Evolutionary conservation across 176 grass and related monocot species (phyloP).

Genomic region (Triticum monococcum): DNA sequence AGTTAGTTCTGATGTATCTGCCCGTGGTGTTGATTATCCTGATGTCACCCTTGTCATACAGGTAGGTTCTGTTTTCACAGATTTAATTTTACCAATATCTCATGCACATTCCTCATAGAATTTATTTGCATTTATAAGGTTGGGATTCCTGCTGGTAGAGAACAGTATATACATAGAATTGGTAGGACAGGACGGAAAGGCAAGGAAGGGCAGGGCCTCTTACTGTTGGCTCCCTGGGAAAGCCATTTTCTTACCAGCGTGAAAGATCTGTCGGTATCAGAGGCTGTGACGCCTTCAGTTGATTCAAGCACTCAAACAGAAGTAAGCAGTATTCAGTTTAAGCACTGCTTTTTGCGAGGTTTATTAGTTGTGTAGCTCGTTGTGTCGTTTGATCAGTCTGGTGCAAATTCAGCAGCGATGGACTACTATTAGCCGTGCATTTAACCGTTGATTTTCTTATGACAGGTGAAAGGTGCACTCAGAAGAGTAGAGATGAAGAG

Average conservation of each 20-base stretch:
- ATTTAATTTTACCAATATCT: not conserved
- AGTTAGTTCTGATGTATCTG: conserved; percentile 94
- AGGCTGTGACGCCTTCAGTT: conserved; percentile 38
- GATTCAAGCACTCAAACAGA: conserved; percentile 45
- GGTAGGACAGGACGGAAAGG: conserved; percentile 89
- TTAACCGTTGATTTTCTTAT: conserved; percentile 11
- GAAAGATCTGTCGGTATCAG: conserved; percentile 77
- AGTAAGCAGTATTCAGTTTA: conserved; percentile 45
- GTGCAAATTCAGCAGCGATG: not conserved
- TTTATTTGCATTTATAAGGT: conserved; percentile 48
- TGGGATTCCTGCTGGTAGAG: conserved; percentile 75
- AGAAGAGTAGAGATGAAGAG: conserved; percentile 57
- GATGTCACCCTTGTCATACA: conserved; percentile 92
- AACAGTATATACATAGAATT: conserved; percentile 92
- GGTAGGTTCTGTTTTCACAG: conserved; percentile 28
- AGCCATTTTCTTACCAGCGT: conserved; percentile 55
- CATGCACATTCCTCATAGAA: not conserved
- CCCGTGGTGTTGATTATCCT: conserved; percentile 94
- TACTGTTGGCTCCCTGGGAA: conserved; percentile 90
- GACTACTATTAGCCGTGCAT: not conserved
- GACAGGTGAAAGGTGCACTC: conserved; percentile 56
- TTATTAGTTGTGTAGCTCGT: not conserved
- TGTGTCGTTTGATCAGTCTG: not conserved
- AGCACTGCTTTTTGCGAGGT: not conserved
- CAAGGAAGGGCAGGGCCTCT: conserved; percentile 73